Evolutionary conservation across 2,329 filamentous ascomycete species (phyloP).

Genomic region (Exserohilum rostratum): DNA sequence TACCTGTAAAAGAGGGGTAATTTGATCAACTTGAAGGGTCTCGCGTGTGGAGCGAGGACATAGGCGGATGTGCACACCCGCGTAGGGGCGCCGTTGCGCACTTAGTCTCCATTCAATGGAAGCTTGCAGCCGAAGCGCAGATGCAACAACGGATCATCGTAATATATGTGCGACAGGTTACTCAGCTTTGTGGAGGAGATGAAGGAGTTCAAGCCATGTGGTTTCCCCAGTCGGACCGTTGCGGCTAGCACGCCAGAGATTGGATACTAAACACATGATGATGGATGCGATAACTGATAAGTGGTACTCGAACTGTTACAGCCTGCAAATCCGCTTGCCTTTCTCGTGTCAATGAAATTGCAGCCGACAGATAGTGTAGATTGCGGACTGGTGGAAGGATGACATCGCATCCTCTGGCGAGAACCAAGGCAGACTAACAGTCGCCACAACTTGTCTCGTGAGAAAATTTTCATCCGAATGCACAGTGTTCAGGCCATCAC

Average conservation of each 20-base stretch:
- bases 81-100: not conserved
- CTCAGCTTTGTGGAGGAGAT: not conserved
- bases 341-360: not conserved
- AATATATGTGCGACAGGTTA: not conserved
- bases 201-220: slow-evolving; percentile 1
- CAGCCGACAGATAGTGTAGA: not conserved
- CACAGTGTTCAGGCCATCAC: not conserved
- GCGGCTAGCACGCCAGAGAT: slow-evolving; percentile 1
- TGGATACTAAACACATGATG: not conserved
- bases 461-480: not conserved
- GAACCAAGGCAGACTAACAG: not conserved
- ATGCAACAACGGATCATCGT: not conserved
- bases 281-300: not conserved
- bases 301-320: not conserved
- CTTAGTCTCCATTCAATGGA: not conserved
- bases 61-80: not conserved
- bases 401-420: not conserved
- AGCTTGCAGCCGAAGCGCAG: not conserved
- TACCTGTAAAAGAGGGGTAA: not conserved
- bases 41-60: not conserved
- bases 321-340: not conserved
- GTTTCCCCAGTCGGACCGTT: not conserved
- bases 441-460: not conserved
- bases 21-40: not conserved
- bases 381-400: not conserved